Base-by-base conservation (phyloP, 345 rosid genomes). In the Eucalyptus camaldulensis region DNA sequence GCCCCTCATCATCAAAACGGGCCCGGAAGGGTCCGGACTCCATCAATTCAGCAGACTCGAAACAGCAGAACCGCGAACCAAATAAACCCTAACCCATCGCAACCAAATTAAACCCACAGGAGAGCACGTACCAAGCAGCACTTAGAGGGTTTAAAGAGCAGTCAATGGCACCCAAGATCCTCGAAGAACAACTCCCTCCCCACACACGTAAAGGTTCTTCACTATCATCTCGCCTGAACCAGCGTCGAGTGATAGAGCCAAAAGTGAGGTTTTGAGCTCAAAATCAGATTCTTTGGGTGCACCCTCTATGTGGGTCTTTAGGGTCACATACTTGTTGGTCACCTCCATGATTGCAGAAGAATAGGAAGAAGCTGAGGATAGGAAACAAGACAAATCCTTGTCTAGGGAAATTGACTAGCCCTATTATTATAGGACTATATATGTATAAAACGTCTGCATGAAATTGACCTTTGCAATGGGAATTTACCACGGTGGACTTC, bases 121-220 rank as follows among this genome's bases (percentile, higher is more conserved):
- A 37, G 40, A 37, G 40, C 40, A 37, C 40, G 4, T 37, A 37
- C 40, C 40, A 37, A 37, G 40, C 40, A 37, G 40, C 40, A 37
- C 40, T 37, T 37, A 37, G 40, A 37, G 40, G 40, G 40, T 37
- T 37, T 37, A 4, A 37, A 37, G 40, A 37, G 37, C 37, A 37
- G 37, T 37, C 37, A 4, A 37, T 37, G 37, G 40, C 40, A 4
- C 40, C 40, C 40, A 37, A 37, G 40, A 37, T 37, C 4, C 40
- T 4, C 40, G 4, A 37, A 37, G 37, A 33, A 33, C 37, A 33
- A 3, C 37, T 33, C 37, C 37, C 37, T 33, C 37, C n/a, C n/a
- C n/a, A n/a, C n/a, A n/a, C n/a, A n/a, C n/a, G n/a, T 89, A 92
- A 27, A 94, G 91, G 87, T 92, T 94, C 88, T 92, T 94, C 7